phyloP scores from a whole-genome alignment of 2,329 filamentous ascomycete genomes.

The Microcera coccophila region DNA sequence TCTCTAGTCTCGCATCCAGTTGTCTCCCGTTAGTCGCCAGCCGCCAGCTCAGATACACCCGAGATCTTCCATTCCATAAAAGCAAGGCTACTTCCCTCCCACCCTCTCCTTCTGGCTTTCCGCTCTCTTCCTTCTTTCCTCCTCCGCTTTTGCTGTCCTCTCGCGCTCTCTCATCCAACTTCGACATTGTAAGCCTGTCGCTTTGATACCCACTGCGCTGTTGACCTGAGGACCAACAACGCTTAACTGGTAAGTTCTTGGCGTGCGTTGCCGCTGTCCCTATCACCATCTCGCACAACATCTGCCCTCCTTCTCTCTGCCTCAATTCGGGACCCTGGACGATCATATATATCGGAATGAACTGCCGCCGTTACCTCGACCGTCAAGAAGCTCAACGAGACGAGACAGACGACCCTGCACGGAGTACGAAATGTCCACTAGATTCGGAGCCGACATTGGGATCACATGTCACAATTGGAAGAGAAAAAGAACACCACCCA shows the following conservation, averaged over 20 bases:
- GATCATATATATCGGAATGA: background rate
- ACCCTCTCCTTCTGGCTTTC: constrained; percentile 10
- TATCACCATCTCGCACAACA: constrained; percentile 4
- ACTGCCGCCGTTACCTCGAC: background rate
- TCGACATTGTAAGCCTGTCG: constrained; percentile 26
- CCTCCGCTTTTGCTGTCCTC: constrained; percentile 21
- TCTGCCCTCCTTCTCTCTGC: background rate
- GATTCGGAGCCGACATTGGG: background rate
- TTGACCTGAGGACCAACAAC: constrained; percentile 15
- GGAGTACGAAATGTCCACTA: background rate
- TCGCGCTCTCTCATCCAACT: constrained; percentile 21
- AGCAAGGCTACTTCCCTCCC: constrained; percentile 21
- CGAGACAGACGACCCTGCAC: background rate
- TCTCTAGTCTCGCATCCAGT: background rate
- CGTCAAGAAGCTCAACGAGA: background rate
- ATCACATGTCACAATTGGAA: constrained; percentile 8
- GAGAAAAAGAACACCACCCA: no score
- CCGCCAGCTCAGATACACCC: constrained; percentile 14
- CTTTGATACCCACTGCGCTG: constrained; percentile 23
- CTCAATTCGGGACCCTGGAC: background rate
- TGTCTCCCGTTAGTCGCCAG: constrained; percentile 8
- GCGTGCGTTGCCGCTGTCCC: background rate
- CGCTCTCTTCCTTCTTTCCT: constrained; percentile 13
- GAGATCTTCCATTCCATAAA: constrained; percentile 23
- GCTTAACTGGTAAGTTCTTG: constrained; percentile 25